A percentile compares a stretch with the other conserved stretches of the same genome.
Evolutionary conservation across 768 basidiomycete genomes (phyloP).

Genomic region (Sarcodon sp.): DNA sequence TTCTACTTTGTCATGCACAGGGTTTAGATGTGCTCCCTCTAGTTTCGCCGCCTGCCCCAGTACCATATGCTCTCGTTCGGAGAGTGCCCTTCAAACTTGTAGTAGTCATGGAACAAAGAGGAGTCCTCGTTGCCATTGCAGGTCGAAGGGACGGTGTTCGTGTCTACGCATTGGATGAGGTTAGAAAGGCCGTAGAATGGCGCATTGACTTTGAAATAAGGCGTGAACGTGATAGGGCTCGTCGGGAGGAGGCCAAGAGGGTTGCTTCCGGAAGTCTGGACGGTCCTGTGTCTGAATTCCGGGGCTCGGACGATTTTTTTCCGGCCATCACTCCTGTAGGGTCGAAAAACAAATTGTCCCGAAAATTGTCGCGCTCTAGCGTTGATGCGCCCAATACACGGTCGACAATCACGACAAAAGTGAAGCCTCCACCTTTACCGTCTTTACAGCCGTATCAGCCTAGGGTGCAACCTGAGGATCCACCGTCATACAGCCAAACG

Average conservation of each 20-base stretch:
- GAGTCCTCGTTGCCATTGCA: slow-evolving; percentile 83
- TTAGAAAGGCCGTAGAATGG: slow-evolving; percentile 82
- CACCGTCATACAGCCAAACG: slow-evolving; percentile 44
- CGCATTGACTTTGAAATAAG: slow-evolving; percentile 70
- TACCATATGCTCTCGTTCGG: slow-evolving; percentile 74
- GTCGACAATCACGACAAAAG: too few species aligned
- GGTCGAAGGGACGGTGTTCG: slow-evolving; percentile 78
- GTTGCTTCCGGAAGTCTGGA: slow-evolving; percentile 11
- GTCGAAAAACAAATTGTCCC: slow-evolving; percentile 6
- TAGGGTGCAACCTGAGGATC: slow-evolving; percentile 29
- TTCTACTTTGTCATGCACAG: slow-evolving; percentile 76
- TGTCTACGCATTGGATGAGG: slow-evolving; percentile 80
- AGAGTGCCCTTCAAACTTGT: slow-evolving; percentile 75
- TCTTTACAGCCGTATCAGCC: slow-evolving; percentile 4
- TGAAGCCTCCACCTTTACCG: slow-evolving; percentile 1
- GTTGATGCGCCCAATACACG: neutral
- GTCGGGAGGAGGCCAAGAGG: slow-evolving; percentile 56
- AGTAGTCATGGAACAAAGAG: slow-evolving; percentile 89
- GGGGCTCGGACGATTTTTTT: slow-evolving; percentile 2
- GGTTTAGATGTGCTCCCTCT: slow-evolving; percentile 81
- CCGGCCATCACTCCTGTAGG: slow-evolving; percentile 16
- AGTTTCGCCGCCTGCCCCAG: slow-evolving; percentile 55
- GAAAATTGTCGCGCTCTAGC: slow-evolving; percentile 1
- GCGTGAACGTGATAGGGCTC: slow-evolving; percentile 60
- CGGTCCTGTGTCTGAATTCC: neutral